Base-by-base conservation (phyloP, 352 stramenopile genomes). In the Pythium sp. region DNA sequence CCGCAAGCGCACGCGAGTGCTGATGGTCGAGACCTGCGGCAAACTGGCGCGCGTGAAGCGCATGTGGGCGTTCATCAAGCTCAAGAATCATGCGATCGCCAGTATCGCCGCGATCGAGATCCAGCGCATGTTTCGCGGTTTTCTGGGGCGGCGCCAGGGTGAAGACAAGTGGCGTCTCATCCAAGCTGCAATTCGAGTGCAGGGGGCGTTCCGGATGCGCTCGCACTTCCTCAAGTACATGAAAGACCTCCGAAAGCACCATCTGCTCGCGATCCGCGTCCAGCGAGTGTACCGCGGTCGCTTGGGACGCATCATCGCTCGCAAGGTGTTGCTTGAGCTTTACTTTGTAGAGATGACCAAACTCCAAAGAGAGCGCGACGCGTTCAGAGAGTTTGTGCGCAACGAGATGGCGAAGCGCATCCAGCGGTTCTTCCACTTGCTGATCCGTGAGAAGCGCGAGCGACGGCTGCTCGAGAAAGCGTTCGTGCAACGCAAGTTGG, bases 141-240 rank as follows among this genome's bases (percentile, higher is more conserved):
- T 81, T 64, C 55, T 68, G 4, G 82, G 79, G 0, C 70, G 84
- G 15, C 71, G 74, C 7, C 32, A 66, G 7, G 80, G 80, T 5
- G 65, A 75, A 20, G 69, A 75, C 9, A 64, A 75, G 26, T 85
- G 75, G 73, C 61, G 28, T 24, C 72, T 77, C 22, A 70, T 92
- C 1, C 80, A 91, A 68, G 82, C 82, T 18, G 81, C 70, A 2
- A 62, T 90, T 49, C 64, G 58, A 68, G 82, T 92, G 32, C 84
- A 92, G 65, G 78, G 82, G 24, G 82, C 84, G 4, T 87, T 86
- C 71, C 84, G 84, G 14, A 85, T 85, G 74, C 84, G 82, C 12
- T 83, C 79, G 49, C 73, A 91, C 63, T 87, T 92, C 49, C 69
- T 76, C 30, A 67, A 65, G 34, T 84, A 83, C 62, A 24, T 88